A percentile compares a stretch with the other conserved stretches of the same genome.
Conservation (phyloP, 352 stramenopile species). For the Plasmopara halstedii region DNA sequence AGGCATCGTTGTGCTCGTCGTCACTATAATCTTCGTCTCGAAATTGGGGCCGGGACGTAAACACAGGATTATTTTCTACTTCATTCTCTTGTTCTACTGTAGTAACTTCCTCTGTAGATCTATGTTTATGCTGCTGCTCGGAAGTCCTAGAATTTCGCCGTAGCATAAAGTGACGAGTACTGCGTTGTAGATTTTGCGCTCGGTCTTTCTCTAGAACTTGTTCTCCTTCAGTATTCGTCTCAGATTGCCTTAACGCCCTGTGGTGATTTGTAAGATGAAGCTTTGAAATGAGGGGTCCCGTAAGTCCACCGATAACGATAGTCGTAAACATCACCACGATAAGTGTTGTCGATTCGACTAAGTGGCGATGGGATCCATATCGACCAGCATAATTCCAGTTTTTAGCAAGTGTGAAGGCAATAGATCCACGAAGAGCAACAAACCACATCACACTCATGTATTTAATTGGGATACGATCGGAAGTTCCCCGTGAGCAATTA, state of each 20-base stretch:
- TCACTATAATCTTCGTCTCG: conserved; percentile 40
- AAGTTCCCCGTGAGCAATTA: conserved; percentile 46
- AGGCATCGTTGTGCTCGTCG: conserved; percentile 23
- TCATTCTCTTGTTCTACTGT: conserved; percentile 10
- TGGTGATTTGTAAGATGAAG: conserved; percentile 35
- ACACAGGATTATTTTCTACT: conserved; percentile 24
- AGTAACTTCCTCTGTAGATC: conserved; percentile 1
- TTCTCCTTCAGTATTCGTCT: conserved; percentile 22
- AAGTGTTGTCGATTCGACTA: conserved; percentile 78
- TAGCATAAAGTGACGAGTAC: conserved; percentile 62
- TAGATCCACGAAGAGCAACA: conserved; percentile 87
- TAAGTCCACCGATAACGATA: conserved; percentile 72
- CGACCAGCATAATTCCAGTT: conserved; percentile 71
- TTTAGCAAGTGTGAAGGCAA: conserved; percentile 88
- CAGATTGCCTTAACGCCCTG: conserved; percentile 24
- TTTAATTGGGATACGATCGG: conserved; percentile 52
- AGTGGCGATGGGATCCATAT: conserved; percentile 60
- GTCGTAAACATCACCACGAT: conserved; percentile 85
- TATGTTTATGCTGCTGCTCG: conserved; percentile 9
- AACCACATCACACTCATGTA: conserved; percentile 89
- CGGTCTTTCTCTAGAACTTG: conserved; percentile 17
- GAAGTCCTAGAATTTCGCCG: conserved; percentile 20
- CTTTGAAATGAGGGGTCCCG: conserved; percentile 49
- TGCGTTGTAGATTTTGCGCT: conserved; percentile 22
- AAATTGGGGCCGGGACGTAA: conserved; percentile 72